Evolutionary conservation across 371 early-diverging fungal genomes (phyloP).

Genomic region (Mucor racemosus): DNA sequence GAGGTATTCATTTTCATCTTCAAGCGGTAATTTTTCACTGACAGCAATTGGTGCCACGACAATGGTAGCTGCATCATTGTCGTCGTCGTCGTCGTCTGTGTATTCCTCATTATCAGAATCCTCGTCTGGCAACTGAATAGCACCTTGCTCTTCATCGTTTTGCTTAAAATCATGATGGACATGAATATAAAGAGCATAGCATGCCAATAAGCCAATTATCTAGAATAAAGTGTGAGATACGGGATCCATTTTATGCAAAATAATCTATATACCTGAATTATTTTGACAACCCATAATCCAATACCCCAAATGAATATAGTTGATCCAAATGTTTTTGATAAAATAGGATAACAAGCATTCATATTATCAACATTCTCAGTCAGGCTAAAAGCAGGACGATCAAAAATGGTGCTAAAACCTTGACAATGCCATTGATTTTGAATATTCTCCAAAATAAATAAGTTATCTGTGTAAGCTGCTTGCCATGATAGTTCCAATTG

Average conservation of each 20-base stretch:
- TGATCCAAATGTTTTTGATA: conserved; percentile 9
- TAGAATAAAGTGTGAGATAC: neutral
- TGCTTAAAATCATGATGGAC: neutral
- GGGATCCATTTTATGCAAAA: neutral
- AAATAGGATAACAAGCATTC: conserved; percentile 12
- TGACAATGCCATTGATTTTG: conserved; percentile 21
- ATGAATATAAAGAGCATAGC: conserved; percentile 12
- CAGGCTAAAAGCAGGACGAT: conserved; percentile 2
- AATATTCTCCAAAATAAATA: neutral
- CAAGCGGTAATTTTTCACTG: neutral
- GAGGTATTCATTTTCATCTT: neutral
- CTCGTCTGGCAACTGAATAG: neutral
- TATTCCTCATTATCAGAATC: neutral
- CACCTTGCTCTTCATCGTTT: neutral
- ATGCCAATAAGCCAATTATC: conserved; percentile 14
- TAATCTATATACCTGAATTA: conserved; percentile 12
- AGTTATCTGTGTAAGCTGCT: neutral
- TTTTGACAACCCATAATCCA: conserved; percentile 14
- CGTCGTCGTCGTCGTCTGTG: neutral
- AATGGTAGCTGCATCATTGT: neutral
- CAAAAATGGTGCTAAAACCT: conserved; percentile 1
- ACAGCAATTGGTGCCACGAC: neutral
- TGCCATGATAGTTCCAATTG: conserved; percentile 17
- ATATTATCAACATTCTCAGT: neutral
- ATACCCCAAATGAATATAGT: conserved; percentile 16